A percentile compares a stretch with the other conserved stretches of the same genome.
These are phyloP conservation scores for Naganishia onofrii DNA, from an alignment of 768 basidiomycete genomes.

Conservation along the genomic window DNA sequence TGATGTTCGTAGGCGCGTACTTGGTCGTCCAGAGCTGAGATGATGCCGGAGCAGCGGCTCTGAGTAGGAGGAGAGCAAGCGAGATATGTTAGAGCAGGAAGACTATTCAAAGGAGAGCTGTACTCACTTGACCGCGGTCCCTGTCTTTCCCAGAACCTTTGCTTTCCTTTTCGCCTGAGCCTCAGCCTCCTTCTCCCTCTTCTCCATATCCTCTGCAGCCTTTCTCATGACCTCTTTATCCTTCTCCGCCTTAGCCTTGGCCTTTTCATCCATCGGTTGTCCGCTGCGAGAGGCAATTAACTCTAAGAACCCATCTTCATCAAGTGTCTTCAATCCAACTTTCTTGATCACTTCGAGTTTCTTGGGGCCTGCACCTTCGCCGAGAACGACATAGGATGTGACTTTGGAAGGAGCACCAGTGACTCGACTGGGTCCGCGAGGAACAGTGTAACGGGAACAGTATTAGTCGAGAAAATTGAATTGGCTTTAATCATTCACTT, in stretches of 20 bases:
- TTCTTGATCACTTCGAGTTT: constrained; percentile 86
- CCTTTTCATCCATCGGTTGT: constrained; percentile 67
- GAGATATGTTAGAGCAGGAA: not conserved
- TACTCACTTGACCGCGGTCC: constrained; percentile 48
- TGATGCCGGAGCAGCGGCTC: constrained; percentile 48
- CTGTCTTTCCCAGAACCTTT: constrained; percentile 41
- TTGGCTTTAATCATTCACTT: constrained; percentile 46
- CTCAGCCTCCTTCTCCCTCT: constrained; percentile 39
- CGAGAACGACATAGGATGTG: constrained; percentile 84
- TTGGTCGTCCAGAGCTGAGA: constrained; percentile 88
- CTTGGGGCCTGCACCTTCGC: constrained; percentile 78
- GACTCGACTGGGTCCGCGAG: constrained; percentile 63
- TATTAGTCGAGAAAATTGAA: not conserved
- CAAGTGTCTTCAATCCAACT: constrained; percentile 68
- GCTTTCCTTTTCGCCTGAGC: constrained; percentile 42
- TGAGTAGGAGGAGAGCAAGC: constrained; percentile 12
- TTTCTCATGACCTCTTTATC: constrained; percentile 69
- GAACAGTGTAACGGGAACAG: not conserved
- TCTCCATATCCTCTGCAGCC: constrained; percentile 63
- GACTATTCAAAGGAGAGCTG: not conserved
- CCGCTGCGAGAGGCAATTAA: constrained; percentile 70
- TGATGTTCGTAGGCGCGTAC: constrained; percentile 82
- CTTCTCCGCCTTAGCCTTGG: constrained; percentile 77
- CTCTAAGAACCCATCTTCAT: constrained; percentile 81
- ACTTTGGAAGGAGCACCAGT: constrained; percentile 82